phyloP scores from a whole-genome alignment of 2,329 filamentous ascomycete genomes.

The Sarocladiaceae sp. region DNA sequence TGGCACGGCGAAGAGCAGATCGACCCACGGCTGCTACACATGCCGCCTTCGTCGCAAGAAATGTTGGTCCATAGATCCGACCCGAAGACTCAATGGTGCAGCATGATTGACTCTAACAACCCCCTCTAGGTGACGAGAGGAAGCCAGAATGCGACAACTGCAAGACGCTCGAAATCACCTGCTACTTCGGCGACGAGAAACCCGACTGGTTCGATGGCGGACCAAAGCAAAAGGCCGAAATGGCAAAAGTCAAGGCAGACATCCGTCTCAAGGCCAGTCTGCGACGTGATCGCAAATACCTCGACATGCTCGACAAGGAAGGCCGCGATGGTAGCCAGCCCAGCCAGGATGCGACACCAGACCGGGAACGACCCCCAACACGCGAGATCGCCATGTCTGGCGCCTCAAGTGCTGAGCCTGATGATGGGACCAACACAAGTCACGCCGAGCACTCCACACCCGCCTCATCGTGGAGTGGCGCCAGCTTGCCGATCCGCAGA shows the following conservation, averaged over 20 bases:
- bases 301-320: conserved; percentile 31
- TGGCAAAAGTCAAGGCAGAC: conserved; percentile 47
- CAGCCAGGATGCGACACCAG: background rate
- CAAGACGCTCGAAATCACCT: conserved; percentile 47
- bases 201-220: conserved; percentile 54
- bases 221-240: conserved; percentile 41
- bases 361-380: background rate
- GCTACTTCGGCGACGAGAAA: conserved; percentile 44
- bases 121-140: conserved; percentile 33
- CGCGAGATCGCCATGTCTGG: conserved; percentile 14
- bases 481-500: conserved; percentile 15
- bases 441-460: conserved; percentile 10
- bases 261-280: conserved; percentile 47
- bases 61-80: conserved; percentile 25
- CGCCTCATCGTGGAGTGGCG: conserved; percentile 16
- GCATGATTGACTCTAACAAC: background rate
- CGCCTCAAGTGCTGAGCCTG: conserved; percentile 13
- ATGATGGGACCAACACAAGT: background rate
- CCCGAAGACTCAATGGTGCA: background rate
- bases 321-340: background rate
- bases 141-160: conserved; percentile 47
- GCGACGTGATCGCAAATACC: conserved; percentile 43
- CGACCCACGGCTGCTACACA: conserved; percentile 51
- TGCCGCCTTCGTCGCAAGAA: conserved; percentile 57
- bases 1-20: conserved; percentile 25